Percentiles rank a stretch among this genome's conserved stretches.
phyloP scores from a whole-genome alignment of 108 stramenopile species.

The Pseudonitzschia pungens region DNA sequence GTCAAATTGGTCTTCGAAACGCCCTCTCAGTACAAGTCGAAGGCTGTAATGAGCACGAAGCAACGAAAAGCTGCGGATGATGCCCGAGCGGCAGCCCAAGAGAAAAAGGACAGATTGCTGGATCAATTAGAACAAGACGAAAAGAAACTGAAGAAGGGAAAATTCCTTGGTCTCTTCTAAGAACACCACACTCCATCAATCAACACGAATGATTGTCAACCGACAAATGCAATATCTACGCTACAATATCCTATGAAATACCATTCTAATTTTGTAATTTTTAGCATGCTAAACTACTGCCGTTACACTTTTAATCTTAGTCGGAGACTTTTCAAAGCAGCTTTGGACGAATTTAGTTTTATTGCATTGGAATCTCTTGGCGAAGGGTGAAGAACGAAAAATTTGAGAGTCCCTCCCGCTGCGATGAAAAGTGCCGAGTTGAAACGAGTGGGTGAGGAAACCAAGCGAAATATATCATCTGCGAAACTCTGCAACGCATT shows the following conservation, averaged over 20 bases:
- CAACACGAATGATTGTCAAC: not conserved
- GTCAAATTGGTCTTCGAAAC: conserved; percentile 84
- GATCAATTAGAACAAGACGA: conserved; percentile 79
- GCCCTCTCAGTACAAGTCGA: conserved; percentile 53
- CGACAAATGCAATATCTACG: no score
- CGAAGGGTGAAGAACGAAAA: no score
- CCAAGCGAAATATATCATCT: no score
- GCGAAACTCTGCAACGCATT: no score
- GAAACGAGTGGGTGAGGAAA: no score
- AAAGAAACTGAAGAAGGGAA: conserved; percentile 78
- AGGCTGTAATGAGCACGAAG: conserved; percentile 60
- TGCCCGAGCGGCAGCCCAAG: conserved; percentile 72
- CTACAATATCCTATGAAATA: no score
- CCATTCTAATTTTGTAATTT: no score
- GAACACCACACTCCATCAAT: no score
- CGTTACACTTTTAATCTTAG: not conserved
- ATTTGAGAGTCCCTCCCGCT: no score
- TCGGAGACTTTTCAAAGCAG: not conserved
- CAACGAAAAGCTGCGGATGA: conserved; percentile 67
- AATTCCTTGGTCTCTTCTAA: conserved; percentile 86
- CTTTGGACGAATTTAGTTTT: no score
- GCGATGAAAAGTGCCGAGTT: no score
- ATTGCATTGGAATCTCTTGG: no score
- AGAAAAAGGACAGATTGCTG: conserved; percentile 76
- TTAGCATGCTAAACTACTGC: not conserved